These are phyloP conservation scores for Phytopythium mirpurense DNA, from an alignment of 352 stramenopile genomes.

Conservation along the genomic window DNA sequence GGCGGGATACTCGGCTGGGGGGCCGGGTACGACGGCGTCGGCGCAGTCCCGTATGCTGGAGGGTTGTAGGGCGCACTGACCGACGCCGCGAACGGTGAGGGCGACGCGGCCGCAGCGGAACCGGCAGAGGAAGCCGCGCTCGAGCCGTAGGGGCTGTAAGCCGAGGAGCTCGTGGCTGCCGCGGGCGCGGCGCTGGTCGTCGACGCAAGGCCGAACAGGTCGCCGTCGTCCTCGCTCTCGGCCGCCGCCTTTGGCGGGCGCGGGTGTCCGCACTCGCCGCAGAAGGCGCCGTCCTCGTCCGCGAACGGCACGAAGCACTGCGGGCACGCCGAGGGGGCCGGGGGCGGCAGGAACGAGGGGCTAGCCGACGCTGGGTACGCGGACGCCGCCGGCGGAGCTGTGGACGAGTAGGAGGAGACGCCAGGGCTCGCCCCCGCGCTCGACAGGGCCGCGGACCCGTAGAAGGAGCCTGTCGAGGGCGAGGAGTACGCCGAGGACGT, in stretches of 20 bases:
- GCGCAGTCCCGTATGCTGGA: conserved; percentile 6
- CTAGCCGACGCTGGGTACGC: conserved; percentile 7
- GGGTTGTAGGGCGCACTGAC: conserved; percentile 25
- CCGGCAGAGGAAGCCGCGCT: conserved; percentile 4
- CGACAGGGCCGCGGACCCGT: conserved; percentile 10
- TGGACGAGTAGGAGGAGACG: conserved; percentile 13
- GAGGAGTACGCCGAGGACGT: conserved; percentile 1
- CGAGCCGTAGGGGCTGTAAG: conserved; percentile 7
- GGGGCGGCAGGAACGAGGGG: background rate
- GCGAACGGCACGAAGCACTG: conserved; percentile 49
- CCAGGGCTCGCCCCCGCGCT: conserved; percentile 10
- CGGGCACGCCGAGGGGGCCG: conserved; percentile 20
- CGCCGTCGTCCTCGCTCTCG: conserved; percentile 31
- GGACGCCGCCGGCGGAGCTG: conserved; percentile 1
- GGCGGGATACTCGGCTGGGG: conserved; percentile 14
- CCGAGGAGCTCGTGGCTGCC: background rate
- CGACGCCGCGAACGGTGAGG: conserved; percentile 11
- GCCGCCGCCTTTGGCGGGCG: conserved; percentile 15
- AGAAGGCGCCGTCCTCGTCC: conserved; percentile 57
- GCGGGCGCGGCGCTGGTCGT: conserved; percentile 17
- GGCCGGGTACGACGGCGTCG: conserved; percentile 13
- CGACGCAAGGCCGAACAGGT: conserved; percentile 49
- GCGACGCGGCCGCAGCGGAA: conserved; percentile 1
- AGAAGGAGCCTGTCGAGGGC: conserved; percentile 10
- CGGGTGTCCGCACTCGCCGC: conserved; percentile 66